Conservation (phyloP, 2,329 filamentous ascomycete genomes). For the Chaetomiaceae sp. region DNA sequence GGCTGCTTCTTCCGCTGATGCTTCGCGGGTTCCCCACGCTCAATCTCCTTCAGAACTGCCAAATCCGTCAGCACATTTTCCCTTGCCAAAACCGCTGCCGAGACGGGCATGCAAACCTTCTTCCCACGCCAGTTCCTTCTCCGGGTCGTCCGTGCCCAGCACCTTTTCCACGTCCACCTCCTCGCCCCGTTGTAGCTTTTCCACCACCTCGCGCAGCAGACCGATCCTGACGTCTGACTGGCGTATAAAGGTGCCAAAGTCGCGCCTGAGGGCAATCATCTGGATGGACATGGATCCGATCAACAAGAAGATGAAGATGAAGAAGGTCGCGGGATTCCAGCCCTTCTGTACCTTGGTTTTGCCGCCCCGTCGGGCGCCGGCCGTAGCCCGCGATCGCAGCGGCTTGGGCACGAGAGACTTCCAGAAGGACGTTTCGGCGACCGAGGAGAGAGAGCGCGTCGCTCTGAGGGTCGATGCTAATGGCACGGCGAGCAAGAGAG, state of each 20-base stretch:
- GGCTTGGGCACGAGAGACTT: slow-evolving; percentile 63
- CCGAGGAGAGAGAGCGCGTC: slow-evolving; percentile 13
- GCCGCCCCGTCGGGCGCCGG: slow-evolving; percentile 30
- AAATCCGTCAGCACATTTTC: slow-evolving; percentile 9
- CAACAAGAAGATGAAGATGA: slow-evolving; percentile 74
- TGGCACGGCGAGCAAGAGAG: slow-evolving; percentile 1
- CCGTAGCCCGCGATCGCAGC: slow-evolving; percentile 39
- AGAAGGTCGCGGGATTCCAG: slow-evolving; percentile 80
- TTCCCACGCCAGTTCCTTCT: slow-evolving; percentile 81
- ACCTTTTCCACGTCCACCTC: slow-evolving; percentile 79
- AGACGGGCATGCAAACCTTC: slow-evolving; percentile 46
- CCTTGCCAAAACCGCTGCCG: no score
- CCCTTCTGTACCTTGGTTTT: slow-evolving; percentile 52
- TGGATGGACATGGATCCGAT: slow-evolving; percentile 96
- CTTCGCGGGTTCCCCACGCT: slow-evolving; percentile 55
- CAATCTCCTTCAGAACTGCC: slow-evolving; percentile 61
- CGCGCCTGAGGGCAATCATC: slow-evolving; percentile 74
- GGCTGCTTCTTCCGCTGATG: slow-evolving; percentile 40
- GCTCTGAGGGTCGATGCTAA: slow-evolving; percentile 1
- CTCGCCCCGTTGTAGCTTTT: slow-evolving; percentile 64
- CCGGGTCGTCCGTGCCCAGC: slow-evolving; percentile 71
- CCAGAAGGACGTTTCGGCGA: slow-evolving; percentile 55
- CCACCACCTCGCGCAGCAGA: slow-evolving; percentile 69
- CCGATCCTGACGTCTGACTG: slow-evolving; percentile 75
- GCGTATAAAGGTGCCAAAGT: slow-evolving; percentile 66